Evolutionary conservation across 2,329 filamentous ascomycete genomes (phyloP).

Genomic region (Chaetoscypha palmicola): DNA sequence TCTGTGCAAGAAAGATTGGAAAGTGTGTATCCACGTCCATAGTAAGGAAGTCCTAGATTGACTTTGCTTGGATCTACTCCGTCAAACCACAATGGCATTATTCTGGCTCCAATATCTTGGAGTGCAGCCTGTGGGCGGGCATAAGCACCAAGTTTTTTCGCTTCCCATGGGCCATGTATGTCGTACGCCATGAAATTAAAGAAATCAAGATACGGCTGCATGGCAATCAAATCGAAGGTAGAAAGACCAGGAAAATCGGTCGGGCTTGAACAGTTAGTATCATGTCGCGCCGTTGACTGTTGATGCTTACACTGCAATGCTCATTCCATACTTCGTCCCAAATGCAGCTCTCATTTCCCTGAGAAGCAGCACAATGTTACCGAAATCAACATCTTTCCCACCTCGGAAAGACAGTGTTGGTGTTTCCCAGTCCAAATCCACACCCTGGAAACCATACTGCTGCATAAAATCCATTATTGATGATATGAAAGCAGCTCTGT

Average conservation of each 20-base stretch:
- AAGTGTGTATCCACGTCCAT: constrained; percentile 40
- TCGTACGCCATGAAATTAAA: constrained; percentile 34
- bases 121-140: constrained; percentile 38
- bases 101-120: constrained; percentile 34
- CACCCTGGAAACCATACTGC: constrained; percentile 35
- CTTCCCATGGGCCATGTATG: constrained; percentile 39
- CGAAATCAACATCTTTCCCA: constrained; percentile 32
- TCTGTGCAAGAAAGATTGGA: constrained; percentile 19
- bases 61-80: constrained; percentile 36
- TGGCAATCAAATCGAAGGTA: constrained; percentile 26
- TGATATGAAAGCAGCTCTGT: constrained; percentile 33
- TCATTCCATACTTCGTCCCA: constrained; percentile 35
- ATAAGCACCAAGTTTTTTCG: constrained; percentile 26
- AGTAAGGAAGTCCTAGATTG: constrained; percentile 41
- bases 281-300: not conserved
- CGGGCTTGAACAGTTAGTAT: constrained; percentile 19
- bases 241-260: constrained; percentile 29
- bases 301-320: constrained; percentile 31
- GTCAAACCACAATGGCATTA: constrained; percentile 37
- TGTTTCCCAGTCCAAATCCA: constrained; percentile 44
- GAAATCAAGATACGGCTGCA: constrained; percentile 28
- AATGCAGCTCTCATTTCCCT: constrained; percentile 28
- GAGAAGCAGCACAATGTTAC: constrained; percentile 32
- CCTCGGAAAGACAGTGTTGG: constrained; percentile 33
- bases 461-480: constrained; percentile 32